Base-by-base conservation (phyloP, 2,329 filamentous ascomycete genomes). In the Aschersonia sp. region DNA sequence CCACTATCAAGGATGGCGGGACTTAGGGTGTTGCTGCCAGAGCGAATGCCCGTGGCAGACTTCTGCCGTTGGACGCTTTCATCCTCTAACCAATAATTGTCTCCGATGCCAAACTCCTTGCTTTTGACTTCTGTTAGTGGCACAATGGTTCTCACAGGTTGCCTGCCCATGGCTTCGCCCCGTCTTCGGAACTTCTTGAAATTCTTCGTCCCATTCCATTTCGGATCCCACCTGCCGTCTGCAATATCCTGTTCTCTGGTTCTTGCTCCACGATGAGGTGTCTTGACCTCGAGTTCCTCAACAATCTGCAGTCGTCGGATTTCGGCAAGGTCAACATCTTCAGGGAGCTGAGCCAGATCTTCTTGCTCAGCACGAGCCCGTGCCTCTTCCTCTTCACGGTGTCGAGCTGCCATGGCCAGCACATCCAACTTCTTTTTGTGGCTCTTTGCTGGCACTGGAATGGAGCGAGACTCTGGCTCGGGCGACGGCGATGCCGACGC, bases 181-280 rank as follows among this genome's bases (percentile, higher is more conserved):
- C 77, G 72, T 48, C 71, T 73, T 29, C 74, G 73, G 59, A 98
- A 98, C 56, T 80, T 85, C 63, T 98, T 98, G 69, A 95, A 98
- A 59, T 98, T 97, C 64, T 88, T 91, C 43, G 91, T 76, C 1
- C 91, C 92, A 60, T 96, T 94, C 92, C 92, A 98, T 40, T 74
- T 74, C 1, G 87, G 80, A 54, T 96, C 78, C 89, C 91, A 96
- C 41, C 86, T 74, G 4, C 73, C 72, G 43, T 71, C 68, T 1
- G 66, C 69, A 43, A 72, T 61, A 28, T 76, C 73, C 49, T 70
- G 65, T n/a, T 81, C 77, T 52, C 57, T 54, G 51, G 55, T 63
- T 48, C 54, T 60, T 31, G 54, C 49, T 3, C 54, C 49, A 48
- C 57, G 51, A 46, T 56, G 58, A 57, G 58, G 54, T 52, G 58